Base-by-base conservation (phyloP, 2,329 filamentous ascomycete species). In the Claviceps capensis region DNA sequence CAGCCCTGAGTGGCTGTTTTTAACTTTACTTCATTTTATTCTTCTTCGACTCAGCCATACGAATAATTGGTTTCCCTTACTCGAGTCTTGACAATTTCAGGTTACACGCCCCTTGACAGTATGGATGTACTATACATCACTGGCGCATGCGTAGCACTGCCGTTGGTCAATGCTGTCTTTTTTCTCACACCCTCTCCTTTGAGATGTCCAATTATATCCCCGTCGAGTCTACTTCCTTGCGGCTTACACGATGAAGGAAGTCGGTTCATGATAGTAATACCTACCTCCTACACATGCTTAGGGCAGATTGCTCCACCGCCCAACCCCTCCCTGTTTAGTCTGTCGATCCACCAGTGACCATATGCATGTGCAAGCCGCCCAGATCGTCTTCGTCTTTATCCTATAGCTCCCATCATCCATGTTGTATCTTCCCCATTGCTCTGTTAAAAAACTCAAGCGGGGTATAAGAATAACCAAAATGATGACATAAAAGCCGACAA, bases 401-500 rank as follows among this genome's bases (percentile, higher is more conserved):
- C 13, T 46, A 8, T 47, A 36, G 44, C 44, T 17, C 16, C 44
- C 8, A 22, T 22, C 22, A 22, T 22, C 22, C 22, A 36, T 46
- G 16, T 17, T 56, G 59, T 62, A 34, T 34, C 30, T 59, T 57
- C 60, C 57, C 61, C 62, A 63, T 57, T 52, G 61, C 66, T 50
- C 56, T 51, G 51, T 57, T 54, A 59, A 53, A 52, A 48, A 53
- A 46, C 60, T 59, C 62, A 62, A 67, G 72, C 69, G 73, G 73
- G 72, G 71, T 69, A 51, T 62, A 50, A 54, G 59, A 55, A 58
- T 59, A 56, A 41, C 54, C 56, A 55, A 58, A 37, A 67, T 71
- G 71, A 74, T 73, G 73, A 61, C 64, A 70, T 64, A 65, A 62
- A 59, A 60, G 60, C 61, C 64, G 59, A 67, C 63, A 70, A 73